Percentiles rank a stretch among this genome's conserved stretches.
Conservation (phyloP, 495 filamentous ascomycete genomes). For the Achaetomiella virescens region DNA sequence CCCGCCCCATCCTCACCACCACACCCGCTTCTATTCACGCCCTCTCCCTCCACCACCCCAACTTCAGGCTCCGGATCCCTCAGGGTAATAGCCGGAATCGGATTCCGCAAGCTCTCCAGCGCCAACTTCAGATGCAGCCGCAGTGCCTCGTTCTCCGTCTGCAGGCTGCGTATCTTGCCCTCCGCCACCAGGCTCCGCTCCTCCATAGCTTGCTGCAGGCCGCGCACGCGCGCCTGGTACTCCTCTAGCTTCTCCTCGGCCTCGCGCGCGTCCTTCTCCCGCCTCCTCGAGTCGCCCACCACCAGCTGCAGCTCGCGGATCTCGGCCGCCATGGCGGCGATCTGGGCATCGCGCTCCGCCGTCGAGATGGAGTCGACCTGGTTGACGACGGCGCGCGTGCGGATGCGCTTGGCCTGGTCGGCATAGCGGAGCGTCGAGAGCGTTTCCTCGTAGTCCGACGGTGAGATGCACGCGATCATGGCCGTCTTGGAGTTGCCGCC, state of each 20-base stretch:
- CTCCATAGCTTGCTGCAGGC: slow-evolving; percentile 91
- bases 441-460: slow-evolving; percentile 94
- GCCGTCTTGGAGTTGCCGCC: slow-evolving; percentile 96
- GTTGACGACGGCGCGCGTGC: slow-evolving; percentile 93
- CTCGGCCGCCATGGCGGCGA: slow-evolving; percentile 86
- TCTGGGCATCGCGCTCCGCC: slow-evolving; percentile 88
- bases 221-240: slow-evolving; percentile 78
- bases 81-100: slow-evolving; percentile 56
- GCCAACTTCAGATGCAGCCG: slow-evolving; percentile 79
- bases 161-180: slow-evolving; percentile 78
- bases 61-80: slow-evolving; percentile 24
- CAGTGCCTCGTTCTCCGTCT: slow-evolving; percentile 84
- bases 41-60: slow-evolving; percentile 20
- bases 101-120: slow-evolving; percentile 80
- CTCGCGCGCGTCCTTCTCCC: slow-evolving; percentile 43
- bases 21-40: slow-evolving; percentile 14
- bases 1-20: slow-evolving; percentile 17
- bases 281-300: slow-evolving; percentile 50
- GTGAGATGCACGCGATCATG: slow-evolving; percentile 97
- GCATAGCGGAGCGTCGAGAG: slow-evolving; percentile 94
- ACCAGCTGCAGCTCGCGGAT: slow-evolving; percentile 77
- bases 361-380: slow-evolving; percentile 73
- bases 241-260: slow-evolving; percentile 77
- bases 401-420: slow-evolving; percentile 95
- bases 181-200: slow-evolving; percentile 82